A percentile compares a stretch with the other conserved stretches of the same genome.
These are phyloP conservation scores for Naegleria gruberi DNA, from an alignment of 208 protist genomes.

Conservation along the genomic window DNA sequence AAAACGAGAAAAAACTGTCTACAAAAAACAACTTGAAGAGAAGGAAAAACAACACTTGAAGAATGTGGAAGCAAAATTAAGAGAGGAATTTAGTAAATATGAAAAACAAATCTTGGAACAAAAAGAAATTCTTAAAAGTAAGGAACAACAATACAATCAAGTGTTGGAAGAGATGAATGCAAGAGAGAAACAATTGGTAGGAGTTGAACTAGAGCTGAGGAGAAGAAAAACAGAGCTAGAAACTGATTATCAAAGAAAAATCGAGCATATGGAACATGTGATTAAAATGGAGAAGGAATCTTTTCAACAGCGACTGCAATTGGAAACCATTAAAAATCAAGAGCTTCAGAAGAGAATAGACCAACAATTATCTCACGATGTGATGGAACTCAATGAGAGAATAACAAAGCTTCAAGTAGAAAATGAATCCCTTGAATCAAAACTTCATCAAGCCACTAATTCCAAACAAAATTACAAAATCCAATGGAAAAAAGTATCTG, in stretches of 20 bases:
- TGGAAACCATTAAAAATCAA: not conserved
- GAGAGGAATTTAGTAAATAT: not conserved
- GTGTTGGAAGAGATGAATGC: not conserved
- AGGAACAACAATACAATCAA: not conserved
- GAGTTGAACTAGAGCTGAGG: not conserved
- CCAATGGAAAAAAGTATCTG: not conserved
- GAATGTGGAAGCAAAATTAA: not conserved
- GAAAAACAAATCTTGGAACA: not conserved
- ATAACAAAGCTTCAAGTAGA: not conserved
- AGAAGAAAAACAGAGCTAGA: slow-evolving; percentile 16
- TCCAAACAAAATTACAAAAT: slow-evolving; percentile 9
- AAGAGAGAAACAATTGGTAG: not conserved
- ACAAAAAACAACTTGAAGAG: not conserved
- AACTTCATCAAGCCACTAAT: not conserved
- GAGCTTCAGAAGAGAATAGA: slow-evolving; percentile 7
- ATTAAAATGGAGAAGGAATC: not conserved
- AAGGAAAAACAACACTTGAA: not conserved
- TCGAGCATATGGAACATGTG: slow-evolving; percentile 1
- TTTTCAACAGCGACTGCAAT: not conserved
- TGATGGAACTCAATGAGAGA: not conserved
- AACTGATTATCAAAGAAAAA: not conserved
- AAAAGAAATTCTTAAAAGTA: not conserved
- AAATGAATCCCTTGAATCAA: not conserved
- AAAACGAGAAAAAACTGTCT: not conserved
- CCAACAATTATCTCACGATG: not conserved